Conservation (phyloP, 495 filamentous ascomycete genomes). For the Neurospora sp. region DNA sequence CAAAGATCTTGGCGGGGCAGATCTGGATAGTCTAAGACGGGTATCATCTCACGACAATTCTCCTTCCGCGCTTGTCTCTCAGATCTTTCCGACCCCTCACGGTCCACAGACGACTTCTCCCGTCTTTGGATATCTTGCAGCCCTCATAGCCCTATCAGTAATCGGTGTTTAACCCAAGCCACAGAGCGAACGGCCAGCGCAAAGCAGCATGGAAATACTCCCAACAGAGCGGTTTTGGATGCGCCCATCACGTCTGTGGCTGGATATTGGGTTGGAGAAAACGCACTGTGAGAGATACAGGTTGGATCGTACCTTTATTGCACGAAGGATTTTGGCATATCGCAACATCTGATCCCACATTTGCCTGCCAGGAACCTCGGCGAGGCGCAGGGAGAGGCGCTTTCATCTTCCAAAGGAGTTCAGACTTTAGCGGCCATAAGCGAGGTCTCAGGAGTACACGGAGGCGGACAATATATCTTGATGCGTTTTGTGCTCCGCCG, state of each 20-base stretch:
- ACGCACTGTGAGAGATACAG: neutral
- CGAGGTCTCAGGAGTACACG: neutral
- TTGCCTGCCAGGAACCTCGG: neutral
- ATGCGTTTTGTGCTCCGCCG: neutral
- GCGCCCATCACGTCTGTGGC: neutral
- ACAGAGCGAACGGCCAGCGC: neutral
- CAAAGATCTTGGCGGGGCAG: neutral
- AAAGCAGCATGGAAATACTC: neutral
- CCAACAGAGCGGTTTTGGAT: neutral
- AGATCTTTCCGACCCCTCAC: neutral
- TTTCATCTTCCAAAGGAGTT: neutral
- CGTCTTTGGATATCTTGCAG: neutral
- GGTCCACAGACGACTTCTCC: neutral
- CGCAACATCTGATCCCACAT: neutral
- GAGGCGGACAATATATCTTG: neutral
- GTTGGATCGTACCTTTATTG: neutral
- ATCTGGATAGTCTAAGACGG: neutral
- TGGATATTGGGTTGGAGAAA: neutral
- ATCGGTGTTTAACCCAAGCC: neutral
- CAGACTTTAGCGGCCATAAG: neutral
- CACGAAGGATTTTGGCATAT: neutral
- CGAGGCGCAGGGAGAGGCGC: neutral
- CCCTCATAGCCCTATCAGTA: neutral
- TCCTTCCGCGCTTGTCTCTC: neutral
- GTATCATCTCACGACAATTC: neutral